Evolutionary conservation across 1,284 basidiomycete species (phyloP).

Genomic region (Austropuccinia psidii): DNA sequence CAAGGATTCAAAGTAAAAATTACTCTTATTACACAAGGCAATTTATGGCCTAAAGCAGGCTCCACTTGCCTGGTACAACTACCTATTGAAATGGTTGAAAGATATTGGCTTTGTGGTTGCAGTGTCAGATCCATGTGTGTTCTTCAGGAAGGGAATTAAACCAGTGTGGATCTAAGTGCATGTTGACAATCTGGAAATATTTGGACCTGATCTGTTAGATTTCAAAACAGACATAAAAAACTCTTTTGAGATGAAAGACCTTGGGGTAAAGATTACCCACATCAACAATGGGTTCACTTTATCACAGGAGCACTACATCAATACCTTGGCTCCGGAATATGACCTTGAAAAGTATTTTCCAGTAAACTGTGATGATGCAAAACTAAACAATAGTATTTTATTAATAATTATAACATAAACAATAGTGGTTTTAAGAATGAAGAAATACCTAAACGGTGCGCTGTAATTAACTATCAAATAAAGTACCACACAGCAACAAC

Average conservation of each 20-base stretch:
- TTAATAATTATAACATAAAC: too few species aligned
- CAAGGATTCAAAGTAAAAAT: neutral
- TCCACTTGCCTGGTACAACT: neutral
- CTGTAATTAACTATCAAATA: too few species aligned
- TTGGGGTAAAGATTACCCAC: too few species aligned
- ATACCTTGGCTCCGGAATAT: too few species aligned
- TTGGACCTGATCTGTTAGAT: neutral
- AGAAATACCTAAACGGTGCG: too few species aligned
- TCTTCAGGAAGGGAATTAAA: neutral
- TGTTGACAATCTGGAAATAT: neutral
- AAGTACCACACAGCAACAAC: too few species aligned
- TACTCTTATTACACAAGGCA: neutral
- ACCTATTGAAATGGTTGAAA: neutral
- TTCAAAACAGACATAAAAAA: neutral
- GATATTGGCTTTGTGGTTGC: neutral
- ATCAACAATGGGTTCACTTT: too few species aligned
- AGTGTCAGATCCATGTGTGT: neutral
- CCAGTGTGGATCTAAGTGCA: neutral
- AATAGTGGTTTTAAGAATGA: too few species aligned
- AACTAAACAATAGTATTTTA: too few species aligned
- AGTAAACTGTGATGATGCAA: too few species aligned
- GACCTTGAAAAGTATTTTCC: too few species aligned
- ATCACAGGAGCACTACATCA: too few species aligned
- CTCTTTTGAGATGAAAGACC: conserved; percentile 1
- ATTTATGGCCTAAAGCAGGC: conserved; percentile 11